Conservation (phyloP, 2,329 filamentous ascomycete genomes). For the Epichloe festucae region DNA sequence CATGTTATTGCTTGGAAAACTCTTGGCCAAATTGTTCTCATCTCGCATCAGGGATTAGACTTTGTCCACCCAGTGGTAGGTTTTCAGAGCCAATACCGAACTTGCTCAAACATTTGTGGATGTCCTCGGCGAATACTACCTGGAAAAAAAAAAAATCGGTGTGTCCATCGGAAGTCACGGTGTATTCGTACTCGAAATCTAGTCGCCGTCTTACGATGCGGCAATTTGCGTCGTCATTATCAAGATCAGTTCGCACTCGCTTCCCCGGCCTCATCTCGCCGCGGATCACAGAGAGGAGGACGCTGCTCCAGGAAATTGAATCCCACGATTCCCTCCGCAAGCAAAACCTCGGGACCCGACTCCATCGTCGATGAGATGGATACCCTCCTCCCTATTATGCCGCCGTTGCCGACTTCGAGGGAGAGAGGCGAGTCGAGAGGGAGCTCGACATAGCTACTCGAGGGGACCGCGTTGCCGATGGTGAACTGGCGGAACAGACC, state of each 20-base stretch:
- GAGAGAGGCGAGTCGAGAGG: constrained; percentile 26
- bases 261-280: background rate
- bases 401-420: constrained; percentile 30
- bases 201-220: too few relatives aligned
- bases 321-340: constrained; percentile 38
- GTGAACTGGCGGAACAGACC: constrained; percentile 28
- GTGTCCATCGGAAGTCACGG: too few relatives aligned
- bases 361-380: constrained; percentile 22
- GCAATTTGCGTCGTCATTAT: too few relatives aligned
- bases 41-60: too few relatives aligned
- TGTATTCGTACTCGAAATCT: too few relatives aligned
- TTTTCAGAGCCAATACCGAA: too few relatives aligned
- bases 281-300: background rate
- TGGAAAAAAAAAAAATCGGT: too few relatives aligned
- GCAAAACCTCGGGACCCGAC: constrained; percentile 15
- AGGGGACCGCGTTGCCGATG: constrained; percentile 11
- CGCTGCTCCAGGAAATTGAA: constrained; percentile 25
- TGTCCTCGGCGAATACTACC: too few relatives aligned
- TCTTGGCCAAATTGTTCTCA: too few relatives aligned
- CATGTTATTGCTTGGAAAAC: too few relatives aligned
- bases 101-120: too few relatives aligned
- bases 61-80: too few relatives aligned
- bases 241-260: background rate
- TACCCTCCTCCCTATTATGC: constrained; percentile 36
- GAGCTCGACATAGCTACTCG: constrained; percentile 18